Conservation (phyloP, 2,329 filamentous ascomycete species). For the Nannizziopsis arthrosporioides region DNA sequence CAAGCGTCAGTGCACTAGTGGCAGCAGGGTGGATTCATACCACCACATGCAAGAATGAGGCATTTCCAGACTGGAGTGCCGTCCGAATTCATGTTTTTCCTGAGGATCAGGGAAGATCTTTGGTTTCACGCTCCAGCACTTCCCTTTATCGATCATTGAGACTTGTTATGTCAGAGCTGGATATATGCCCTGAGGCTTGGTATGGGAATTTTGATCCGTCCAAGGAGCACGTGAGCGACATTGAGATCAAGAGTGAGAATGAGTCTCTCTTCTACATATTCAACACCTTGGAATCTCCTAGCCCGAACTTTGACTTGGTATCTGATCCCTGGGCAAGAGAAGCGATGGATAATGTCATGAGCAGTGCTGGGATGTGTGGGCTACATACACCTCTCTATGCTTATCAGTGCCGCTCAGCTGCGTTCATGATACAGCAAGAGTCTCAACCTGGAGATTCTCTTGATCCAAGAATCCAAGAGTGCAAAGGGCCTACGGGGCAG, state of each 20-base stretch:
- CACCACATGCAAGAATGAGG: slow-evolving; percentile 15
- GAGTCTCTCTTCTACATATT: slow-evolving; percentile 42
- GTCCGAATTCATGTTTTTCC: slow-evolving; percentile 32
- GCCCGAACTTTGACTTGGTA: slow-evolving; percentile 23
- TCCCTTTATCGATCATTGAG: slow-evolving; percentile 29
- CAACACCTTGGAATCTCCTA: slow-evolving; percentile 37
- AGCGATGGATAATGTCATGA: slow-evolving; percentile 30
- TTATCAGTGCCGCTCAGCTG: slow-evolving; percentile 70
- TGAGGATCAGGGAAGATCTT: slow-evolving; percentile 28
- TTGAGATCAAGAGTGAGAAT: slow-evolving; percentile 23
- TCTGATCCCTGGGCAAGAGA: slow-evolving; percentile 24
- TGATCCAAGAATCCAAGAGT: slow-evolving; percentile 59
- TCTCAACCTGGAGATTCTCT: slow-evolving; percentile 49
- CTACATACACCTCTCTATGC: slow-evolving; percentile 54
- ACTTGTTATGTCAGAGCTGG: slow-evolving; percentile 30
- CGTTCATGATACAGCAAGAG: slow-evolving; percentile 76
- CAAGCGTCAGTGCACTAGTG: slow-evolving; percentile 22
- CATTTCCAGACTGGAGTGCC: slow-evolving; percentile 17
- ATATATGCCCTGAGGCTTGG: slow-evolving; percentile 32
- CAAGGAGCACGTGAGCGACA: slow-evolving; percentile 7
- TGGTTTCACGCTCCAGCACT: slow-evolving; percentile 25
- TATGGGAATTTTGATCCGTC: slow-evolving; percentile 19
- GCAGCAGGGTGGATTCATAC: slow-evolving; percentile 29
- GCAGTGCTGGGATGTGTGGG: slow-evolving; percentile 22
- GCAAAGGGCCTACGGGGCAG: slow-evolving; percentile 49